Conservation (phyloP, 768 basidiomycete genomes). For the Lyophyllum atratum region DNA sequence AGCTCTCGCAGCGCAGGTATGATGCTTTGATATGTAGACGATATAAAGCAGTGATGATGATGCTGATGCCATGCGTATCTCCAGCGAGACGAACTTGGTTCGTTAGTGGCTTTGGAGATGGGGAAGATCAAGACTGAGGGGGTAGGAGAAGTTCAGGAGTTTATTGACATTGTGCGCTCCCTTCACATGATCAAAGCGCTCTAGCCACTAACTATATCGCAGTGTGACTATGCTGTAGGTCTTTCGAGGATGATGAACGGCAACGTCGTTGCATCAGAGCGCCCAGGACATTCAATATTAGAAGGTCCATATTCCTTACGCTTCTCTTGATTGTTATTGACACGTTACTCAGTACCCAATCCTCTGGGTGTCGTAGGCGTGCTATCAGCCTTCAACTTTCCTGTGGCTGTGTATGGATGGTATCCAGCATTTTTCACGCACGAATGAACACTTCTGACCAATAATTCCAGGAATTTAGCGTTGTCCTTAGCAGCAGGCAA, state of each 20-base stretch:
- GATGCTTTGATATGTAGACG: slow-evolving; percentile 10
- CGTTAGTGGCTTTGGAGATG: slow-evolving; percentile 86
- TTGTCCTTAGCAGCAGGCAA: slow-evolving; percentile 90
- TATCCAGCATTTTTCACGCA: slow-evolving; percentile 28
- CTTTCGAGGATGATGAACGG: slow-evolving; percentile 95
- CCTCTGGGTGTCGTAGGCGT: slow-evolving; percentile 76
- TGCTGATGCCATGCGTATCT: not conserved
- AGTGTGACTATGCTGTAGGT: slow-evolving; percentile 96
- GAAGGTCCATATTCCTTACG: slow-evolving; percentile 57
- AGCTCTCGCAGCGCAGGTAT: slow-evolving; percentile 76
- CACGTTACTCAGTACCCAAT: slow-evolving; percentile 71
- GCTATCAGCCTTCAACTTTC: slow-evolving; percentile 95
- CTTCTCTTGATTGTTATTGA: slow-evolving; percentile 15
- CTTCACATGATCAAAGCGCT: slow-evolving; percentile 6
- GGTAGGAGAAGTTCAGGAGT: slow-evolving; percentile 92
- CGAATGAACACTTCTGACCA: not conserved
- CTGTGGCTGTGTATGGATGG: slow-evolving; percentile 93
- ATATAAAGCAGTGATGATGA: slow-evolving; percentile 12
- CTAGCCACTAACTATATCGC: slow-evolving; percentile 8
- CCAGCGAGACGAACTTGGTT: slow-evolving; percentile 78
- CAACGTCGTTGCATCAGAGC: slow-evolving; percentile 81
- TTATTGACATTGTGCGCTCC: slow-evolving; percentile 83
- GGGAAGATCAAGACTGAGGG: slow-evolving; percentile 92
- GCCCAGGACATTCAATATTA: slow-evolving; percentile 87
- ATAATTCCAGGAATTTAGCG: slow-evolving; percentile 74